Evolutionary conservation across 2,329 filamentous ascomycete species (phyloP), one percentile per base, ranked within the genome.

Genomic region (Pseudogymnoascus sp.): DNA sequence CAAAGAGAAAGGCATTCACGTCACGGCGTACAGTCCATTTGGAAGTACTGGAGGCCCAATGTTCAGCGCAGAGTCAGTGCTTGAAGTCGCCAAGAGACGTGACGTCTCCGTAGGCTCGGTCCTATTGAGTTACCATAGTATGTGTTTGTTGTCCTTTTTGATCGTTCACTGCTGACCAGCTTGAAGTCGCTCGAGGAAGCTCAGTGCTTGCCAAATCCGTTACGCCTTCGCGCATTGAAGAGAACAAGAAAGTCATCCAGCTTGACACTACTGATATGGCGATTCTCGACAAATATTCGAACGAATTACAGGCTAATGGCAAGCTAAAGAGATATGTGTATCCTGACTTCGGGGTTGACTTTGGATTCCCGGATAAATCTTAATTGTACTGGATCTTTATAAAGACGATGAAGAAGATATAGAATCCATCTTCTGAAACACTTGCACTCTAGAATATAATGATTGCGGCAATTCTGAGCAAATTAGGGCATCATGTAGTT

Each of bases 131-230:
- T 90, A 88, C 70, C 86, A 90, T 71, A 77, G 79, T 82, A 2
- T 80, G 87, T 37, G 76, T 23, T 47, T 47, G 12, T 47, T 23
- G 6, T 47, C 14, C 42, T 23, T 23, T 44, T 47, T 47, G 21
- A 7, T 47, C 42, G 42, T 47, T 47, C 42, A 47, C 18, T 23
- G 42, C 42, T 47, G 21, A 47, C 14, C 23, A 23, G 42, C 42
- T 47, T 47, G 18, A 23, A 89, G 87, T 90, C 56, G 82, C 85
- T 62, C 82, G 86, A 65, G 87, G 87, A 68, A 82, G 79, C 71
- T 89, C 86, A 5, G 89, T 91, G 16, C 80, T 92, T 28, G 83
- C 89, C 70, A 91, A 91, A 76, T 90, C 87, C 0, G 85, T 89
- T 40, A 89, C 82, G 5, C 81, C 82, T 12, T 79, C 80, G 59